phyloP scores from a whole-genome alignment of 2,329 filamentous ascomycete genomes.

The Dactylellina drechsleri region DNA sequence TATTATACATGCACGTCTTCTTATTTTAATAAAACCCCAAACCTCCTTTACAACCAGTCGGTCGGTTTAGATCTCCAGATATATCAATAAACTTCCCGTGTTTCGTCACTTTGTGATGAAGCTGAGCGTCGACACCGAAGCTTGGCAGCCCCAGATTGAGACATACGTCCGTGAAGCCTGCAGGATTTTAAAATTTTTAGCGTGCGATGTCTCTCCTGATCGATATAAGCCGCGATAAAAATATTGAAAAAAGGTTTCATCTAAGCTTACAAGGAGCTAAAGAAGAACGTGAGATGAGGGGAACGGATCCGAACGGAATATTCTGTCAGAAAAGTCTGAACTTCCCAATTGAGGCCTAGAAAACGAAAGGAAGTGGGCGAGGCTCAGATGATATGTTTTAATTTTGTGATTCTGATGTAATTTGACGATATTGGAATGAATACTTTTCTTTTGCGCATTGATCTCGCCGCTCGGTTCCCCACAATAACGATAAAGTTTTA shows the following conservation, averaged over 20 bases:
- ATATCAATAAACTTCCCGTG: background rate
- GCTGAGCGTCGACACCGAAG: too few relatives aligned
- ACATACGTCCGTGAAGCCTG: background rate
- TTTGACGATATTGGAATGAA: too few relatives aligned
- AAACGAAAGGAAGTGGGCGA: too few relatives aligned
- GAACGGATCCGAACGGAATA: too few relatives aligned
- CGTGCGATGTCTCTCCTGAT: background rate
- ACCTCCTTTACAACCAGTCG: too few relatives aligned
- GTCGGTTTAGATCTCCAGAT: background rate
- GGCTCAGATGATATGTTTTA: too few relatives aligned
- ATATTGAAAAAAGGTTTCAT: background rate
- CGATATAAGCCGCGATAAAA: background rate
- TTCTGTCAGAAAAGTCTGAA: too few relatives aligned
- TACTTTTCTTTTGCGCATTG: slow-evolving; percentile 14
- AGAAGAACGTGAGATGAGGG: background rate
- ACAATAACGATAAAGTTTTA: slow-evolving; percentile 21
- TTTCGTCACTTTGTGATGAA: too few relatives aligned
- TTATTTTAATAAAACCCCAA: background rate
- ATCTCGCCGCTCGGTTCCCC: slow-evolving; percentile 35
- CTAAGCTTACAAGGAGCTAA: background rate
- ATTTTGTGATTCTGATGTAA: too few relatives aligned
- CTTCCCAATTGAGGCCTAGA: too few relatives aligned
- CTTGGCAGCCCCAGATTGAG: slow-evolving; percentile 1
- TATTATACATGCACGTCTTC: slow-evolving; percentile 1
- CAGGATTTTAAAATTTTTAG: background rate